Percentiles rank a stretch among this genome's conserved stretches.
Conservation (phyloP, 441 rosid genomes). For the Theobroma grandiflorum region DNA sequence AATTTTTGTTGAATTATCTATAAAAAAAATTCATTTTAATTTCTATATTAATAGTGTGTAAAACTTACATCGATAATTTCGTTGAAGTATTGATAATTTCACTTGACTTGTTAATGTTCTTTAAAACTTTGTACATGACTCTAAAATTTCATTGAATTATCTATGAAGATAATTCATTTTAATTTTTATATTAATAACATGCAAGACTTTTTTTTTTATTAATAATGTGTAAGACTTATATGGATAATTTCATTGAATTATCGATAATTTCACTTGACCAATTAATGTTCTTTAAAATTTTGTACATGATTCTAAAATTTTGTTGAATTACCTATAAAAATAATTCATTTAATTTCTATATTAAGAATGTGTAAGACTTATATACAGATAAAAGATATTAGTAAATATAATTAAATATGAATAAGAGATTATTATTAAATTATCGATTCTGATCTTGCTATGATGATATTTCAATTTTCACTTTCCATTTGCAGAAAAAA, state of each 20-base stretch:
- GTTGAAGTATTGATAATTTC: no score
- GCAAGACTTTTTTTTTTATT: not conserved
- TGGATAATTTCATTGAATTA: no score
- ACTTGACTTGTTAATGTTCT: no score
- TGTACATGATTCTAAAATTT: not conserved
- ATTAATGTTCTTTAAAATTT: not conserved
- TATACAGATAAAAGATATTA: not conserved
- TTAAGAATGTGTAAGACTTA: not conserved
- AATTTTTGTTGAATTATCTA: no score
- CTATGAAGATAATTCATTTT: no score
- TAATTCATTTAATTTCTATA: not conserved
- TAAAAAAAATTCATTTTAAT: no score
- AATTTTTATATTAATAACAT: not conserved
- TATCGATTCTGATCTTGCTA: not conserved
- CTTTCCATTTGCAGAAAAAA: not conserved
- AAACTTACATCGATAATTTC: no score
- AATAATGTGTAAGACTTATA: no score
- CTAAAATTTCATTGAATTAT: not conserved
- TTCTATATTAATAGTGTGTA: no score
- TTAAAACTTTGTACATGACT: no score
- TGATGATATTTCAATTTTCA: not conserved
- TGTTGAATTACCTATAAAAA: not conserved
- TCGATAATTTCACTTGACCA: not conserved
- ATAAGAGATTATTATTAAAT: not conserved
- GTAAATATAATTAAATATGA: not conserved